Evolutionary conservation across 2,329 filamentous ascomycete genomes (phyloP), one percentile per base, ranked within the genome.

Genomic region (Sphaerulina musiva): DNA sequence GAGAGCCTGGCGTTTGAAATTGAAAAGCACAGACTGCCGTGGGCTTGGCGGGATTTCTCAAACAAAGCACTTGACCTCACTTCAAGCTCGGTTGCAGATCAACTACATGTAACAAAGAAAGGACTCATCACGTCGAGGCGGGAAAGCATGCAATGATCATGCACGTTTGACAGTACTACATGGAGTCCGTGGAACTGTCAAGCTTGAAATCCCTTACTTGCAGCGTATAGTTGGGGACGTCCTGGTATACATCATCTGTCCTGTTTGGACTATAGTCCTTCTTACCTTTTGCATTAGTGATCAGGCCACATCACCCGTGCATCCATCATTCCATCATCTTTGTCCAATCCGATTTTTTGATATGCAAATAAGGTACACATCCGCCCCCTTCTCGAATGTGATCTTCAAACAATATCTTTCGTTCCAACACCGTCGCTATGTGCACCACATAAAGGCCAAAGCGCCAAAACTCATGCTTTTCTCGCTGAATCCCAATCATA

Each of bases 401-500:
- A 26, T 29, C 17, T 44, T 12, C 9, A 44, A 44, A 23, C 4
- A 12, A 44, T 26, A 26, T 6, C 9, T 26, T 5, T 44, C 20
- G 42, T 44, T 26, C 42, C 42, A 45, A 47, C 53, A 46, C 56
- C 54, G 9, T 44, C 54, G 59, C 56, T 57, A 59, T 57, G 59
- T 51, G 42, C 31, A 8, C 39, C 26, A 36, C 23, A 23, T 44
- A 39, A 49, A 45, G 6, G 2, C 26, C 26, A 29, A 29, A 6
- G 48, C 50, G 44, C 51, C 40, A 32, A 32, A 43, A 23, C 3
- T 46, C 47, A 36, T 43, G n/a, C 31, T 45, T 46, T 46, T 54
- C 23, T 54, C 39, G 39, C 31, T 51, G 49, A 23, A 23, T 36
- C 48, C 49, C 53, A 54, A 46, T 58, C 55, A 44, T 60, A 57